Conservation (phyloP, 257 asterid genomes). For the Euphrasia confusa region DNA sequence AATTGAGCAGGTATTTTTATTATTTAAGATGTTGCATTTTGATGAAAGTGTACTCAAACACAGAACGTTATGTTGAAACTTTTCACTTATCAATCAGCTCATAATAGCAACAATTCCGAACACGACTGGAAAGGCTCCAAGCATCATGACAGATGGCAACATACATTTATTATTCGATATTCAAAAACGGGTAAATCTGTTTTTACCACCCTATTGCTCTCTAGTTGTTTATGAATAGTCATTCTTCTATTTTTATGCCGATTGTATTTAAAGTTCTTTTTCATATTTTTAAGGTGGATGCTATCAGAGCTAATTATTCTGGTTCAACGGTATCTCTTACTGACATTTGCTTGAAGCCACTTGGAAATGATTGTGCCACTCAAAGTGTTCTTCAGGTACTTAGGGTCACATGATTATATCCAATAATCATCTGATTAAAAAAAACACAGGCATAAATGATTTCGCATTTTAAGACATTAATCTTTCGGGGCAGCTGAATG, state of each 20-base stretch:
- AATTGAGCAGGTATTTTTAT: slow-evolving; percentile 77
- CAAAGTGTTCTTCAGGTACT: slow-evolving; percentile 95
- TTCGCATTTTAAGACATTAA: background rate
- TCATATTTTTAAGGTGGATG: slow-evolving; percentile 61
- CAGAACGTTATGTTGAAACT: slow-evolving; percentile 26
- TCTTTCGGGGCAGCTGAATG: background rate
- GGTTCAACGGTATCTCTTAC: slow-evolving; percentile 71
- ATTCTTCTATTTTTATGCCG: slow-evolving; percentile 13
- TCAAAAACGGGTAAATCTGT: slow-evolving; percentile 66
- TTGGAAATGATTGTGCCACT: slow-evolving; percentile 92
- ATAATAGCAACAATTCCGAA: slow-evolving; percentile 77
- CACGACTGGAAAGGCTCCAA: slow-evolving; percentile 65
- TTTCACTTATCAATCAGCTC: slow-evolving; percentile 63
- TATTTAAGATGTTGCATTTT: slow-evolving; percentile 1
- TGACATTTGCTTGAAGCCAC: slow-evolving; percentile 99
- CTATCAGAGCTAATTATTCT: slow-evolving; percentile 72
- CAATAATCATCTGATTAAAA: background rate
- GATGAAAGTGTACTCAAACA: background rate
- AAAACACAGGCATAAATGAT: background rate
- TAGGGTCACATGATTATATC: background rate
- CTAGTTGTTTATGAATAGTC: background rate
- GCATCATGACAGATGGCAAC: slow-evolving; percentile 74
- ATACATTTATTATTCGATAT: slow-evolving; percentile 80
- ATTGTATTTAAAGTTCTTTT: background rate
- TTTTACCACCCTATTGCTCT: background rate